Evolutionary conservation across 2,329 filamentous ascomycete genomes (phyloP).

Genomic region (Iodosphaeria phyllophila): DNA sequence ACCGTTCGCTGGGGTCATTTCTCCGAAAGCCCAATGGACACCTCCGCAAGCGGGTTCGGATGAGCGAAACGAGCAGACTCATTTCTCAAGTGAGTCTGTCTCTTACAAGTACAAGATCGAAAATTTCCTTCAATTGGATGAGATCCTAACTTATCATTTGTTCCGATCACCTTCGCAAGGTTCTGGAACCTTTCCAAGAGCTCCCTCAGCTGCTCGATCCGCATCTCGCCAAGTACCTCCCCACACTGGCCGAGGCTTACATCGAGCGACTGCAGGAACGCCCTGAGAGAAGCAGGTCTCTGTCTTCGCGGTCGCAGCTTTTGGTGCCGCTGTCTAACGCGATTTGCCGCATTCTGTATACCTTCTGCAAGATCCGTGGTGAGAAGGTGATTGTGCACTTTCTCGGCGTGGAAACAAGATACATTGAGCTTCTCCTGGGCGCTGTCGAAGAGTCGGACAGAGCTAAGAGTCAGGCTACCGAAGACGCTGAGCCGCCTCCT

Average conservation of each 20-base stretch:
- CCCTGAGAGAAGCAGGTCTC: conserved; percentile 20
- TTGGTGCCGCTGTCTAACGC: conserved; percentile 44
- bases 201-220: conserved; percentile 85
- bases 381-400: conserved; percentile 86
- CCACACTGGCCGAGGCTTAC: conserved; percentile 57
- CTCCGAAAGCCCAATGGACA: conserved; percentile 30
- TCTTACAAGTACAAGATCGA: conserved; percentile 7
- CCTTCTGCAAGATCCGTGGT: conserved; percentile 84
- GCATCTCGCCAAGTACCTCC: conserved; percentile 57
- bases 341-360: conserved; percentile 66
- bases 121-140: conserved; percentile 2
- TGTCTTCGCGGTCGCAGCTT: conserved; percentile 19
- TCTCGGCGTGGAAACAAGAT: conserved; percentile 72
- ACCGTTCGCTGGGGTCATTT: conserved; percentile 30
- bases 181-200: conserved; percentile 83
- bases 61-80: conserved; percentile 27
- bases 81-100: conserved; percentile 22
- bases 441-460: conserved; percentile 50
- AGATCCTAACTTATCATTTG: conserved; percentile 4
- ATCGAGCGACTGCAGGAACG: conserved; percentile 40
- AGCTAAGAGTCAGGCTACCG: too few relatives aligned
- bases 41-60: conserved; percentile 29
- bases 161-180: too few relatives aligned
- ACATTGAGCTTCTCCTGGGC: conserved; percentile 62
- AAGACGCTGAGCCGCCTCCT: too few relatives aligned